Evolutionary conservation across 352 stramenopile species (phyloP).

Genomic region (Globisporangium rhizosaccharum): DNA sequence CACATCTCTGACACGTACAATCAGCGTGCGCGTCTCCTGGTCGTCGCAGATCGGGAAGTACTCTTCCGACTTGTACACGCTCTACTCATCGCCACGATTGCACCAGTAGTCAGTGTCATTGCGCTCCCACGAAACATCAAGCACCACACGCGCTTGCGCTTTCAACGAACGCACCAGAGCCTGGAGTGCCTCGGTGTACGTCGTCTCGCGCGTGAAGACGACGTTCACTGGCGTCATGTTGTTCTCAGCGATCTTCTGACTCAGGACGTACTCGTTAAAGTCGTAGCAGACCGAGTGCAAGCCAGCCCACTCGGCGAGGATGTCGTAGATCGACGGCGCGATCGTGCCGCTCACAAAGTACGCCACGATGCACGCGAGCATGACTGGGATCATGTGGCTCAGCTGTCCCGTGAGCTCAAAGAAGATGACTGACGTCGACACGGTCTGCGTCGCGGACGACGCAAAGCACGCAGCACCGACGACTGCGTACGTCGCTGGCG

Average conservation of each 20-base stretch:
- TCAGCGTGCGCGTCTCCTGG: conserved; percentile 35
- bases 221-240: conserved; percentile 54
- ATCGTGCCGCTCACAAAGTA: conserved; percentile 80
- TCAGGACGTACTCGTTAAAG: conserved; percentile 74
- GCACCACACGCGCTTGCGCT: background rate
- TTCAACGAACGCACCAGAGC: conserved; percentile 33
- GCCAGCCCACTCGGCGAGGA: conserved; percentile 67
- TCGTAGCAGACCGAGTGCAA: conserved; percentile 83
- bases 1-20: conserved; percentile 23
- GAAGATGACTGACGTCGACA: conserved; percentile 86
- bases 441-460: conserved; percentile 85
- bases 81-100: conserved; percentile 22
- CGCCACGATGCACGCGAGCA: conserved; percentile 72
- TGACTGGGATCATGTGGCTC: conserved; percentile 79
- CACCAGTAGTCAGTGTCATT: background rate
- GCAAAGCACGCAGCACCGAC: conserved; percentile 90
- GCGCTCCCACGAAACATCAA: background rate
- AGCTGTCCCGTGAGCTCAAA: conserved; percentile 80
- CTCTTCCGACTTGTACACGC: conserved; percentile 66
- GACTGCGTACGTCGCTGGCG: conserved; percentile 81
- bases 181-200: conserved; percentile 63
- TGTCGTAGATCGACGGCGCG: conserved; percentile 83
- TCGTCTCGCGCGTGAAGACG: conserved; percentile 69
- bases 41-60: conserved; percentile 78
- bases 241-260: conserved; percentile 51